Evolutionary conservation across 768 basidiomycete species (phyloP).

Genomic region (Tulasnella sp.): DNA sequence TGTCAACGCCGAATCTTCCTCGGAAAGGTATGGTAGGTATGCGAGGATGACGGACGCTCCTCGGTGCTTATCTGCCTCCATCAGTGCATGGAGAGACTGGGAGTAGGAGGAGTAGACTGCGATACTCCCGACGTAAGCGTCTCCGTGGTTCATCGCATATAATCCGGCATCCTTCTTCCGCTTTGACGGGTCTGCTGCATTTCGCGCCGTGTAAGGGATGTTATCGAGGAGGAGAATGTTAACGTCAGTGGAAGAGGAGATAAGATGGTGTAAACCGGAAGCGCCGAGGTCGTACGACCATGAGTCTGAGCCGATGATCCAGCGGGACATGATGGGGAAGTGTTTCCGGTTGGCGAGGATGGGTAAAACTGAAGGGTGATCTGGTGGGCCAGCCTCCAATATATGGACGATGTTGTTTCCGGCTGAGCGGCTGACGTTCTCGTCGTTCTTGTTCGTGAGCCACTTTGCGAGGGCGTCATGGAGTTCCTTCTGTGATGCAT

Average conservation of each 20-base stretch:
- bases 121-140: conserved; percentile 90
- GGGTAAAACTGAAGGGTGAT: conserved; percentile 38
- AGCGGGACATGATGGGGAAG: conserved; percentile 63
- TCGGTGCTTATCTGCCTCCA: conserved; percentile 81
- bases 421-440: conserved; percentile 45
- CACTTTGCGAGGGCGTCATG: conserved; percentile 71
- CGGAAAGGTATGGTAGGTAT: conserved; percentile 80
- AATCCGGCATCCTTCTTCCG: conserved; percentile 94
- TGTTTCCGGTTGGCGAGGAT: conserved; percentile 50
- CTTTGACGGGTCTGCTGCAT: conserved; percentile 54
- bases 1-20: conserved; percentile 69
- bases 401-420: conserved; percentile 46
- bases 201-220: conserved; percentile 73
- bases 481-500: conserved; percentile 37
- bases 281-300: conserved; percentile 97
- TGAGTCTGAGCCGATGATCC: conserved; percentile 97
- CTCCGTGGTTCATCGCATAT: conserved; percentile 97
- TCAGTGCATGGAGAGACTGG: conserved; percentile 82
- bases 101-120: conserved; percentile 94
- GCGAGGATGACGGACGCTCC: conserved; percentile 91
- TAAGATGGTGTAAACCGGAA: conserved; percentile 89
- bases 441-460: conserved; percentile 66
- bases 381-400: conserved; percentile 32
- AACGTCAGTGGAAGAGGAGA: conserved; percentile 82
- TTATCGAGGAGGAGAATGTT: conserved; percentile 96